Conservation (phyloP, 2,329 filamentous ascomycete genomes). For the Botrytis squamosa region DNA sequence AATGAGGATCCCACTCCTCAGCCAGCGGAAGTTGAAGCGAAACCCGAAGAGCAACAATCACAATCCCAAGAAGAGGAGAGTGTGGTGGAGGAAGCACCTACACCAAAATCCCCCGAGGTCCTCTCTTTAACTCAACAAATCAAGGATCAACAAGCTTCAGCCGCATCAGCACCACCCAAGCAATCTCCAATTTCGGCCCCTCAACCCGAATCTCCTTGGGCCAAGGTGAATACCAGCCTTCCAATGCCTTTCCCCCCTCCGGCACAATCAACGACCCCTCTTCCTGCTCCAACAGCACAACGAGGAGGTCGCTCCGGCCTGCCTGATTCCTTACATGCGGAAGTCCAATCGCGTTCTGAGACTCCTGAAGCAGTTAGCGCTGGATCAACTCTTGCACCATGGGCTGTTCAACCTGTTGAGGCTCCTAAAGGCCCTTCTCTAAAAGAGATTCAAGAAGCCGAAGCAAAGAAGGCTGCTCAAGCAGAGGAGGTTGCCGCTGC, state of each 20-base stretch:
- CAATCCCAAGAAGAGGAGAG: conserved; percentile 15
- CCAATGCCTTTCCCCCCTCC: conserved; percentile 73
- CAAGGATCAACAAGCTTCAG: conserved; percentile 52
- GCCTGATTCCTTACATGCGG: conserved; percentile 66
- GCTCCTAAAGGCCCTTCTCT: conserved; percentile 82
- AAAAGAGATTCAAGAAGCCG: conserved; percentile 94
- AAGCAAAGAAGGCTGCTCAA: conserved; percentile 89
- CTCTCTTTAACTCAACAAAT: conserved; percentile 82
- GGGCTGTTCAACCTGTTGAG: conserved; percentile 82
- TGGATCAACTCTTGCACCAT: conserved; percentile 77
- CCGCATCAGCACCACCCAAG: conserved; percentile 49
- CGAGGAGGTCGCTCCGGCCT: conserved; percentile 80
- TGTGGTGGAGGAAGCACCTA: conserved; percentile 26
- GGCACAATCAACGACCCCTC: conserved; percentile 71
- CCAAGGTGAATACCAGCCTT: conserved; percentile 61
- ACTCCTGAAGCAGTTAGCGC: conserved; percentile 61
- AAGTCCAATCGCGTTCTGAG: conserved; percentile 71
- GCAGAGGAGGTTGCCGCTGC: conserved; percentile 78
- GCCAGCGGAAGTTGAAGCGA: conserved; percentile 30
- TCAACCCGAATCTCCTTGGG: conserved; percentile 54
- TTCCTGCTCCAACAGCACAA: conserved; percentile 87
- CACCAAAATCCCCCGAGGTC: conserved; percentile 44
- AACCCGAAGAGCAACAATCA: conserved; percentile 26
- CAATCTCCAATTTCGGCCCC: conserved; percentile 50
- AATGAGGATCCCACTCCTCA: conserved; percentile 36